Conservation (phyloP, 2,329 filamentous ascomycete species). For the Talaromyces islandicus region DNA sequence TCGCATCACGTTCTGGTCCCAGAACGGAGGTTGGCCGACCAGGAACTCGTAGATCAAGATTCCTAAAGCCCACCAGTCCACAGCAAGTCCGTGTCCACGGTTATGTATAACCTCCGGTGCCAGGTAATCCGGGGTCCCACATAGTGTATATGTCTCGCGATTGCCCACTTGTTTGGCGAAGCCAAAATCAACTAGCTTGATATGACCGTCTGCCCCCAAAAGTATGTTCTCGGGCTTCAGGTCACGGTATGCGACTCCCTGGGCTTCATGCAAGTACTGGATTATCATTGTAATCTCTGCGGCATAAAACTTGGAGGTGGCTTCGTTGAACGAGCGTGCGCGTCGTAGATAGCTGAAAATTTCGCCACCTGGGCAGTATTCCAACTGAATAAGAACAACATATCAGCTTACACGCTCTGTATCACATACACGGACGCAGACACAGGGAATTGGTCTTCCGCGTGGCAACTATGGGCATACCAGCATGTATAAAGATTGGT, state of each 20-base stretch:
- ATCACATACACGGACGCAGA: not conserved
- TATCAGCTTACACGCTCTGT: not conserved
- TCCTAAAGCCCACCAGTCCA: constrained; percentile 65
- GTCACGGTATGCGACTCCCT: constrained; percentile 62
- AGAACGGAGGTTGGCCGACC: constrained; percentile 62
- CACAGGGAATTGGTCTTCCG: not conserved
- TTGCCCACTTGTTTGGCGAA: constrained; percentile 59
- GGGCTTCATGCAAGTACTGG: constrained; percentile 57
- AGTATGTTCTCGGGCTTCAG: constrained; percentile 64
- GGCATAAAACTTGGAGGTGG: constrained; percentile 59
- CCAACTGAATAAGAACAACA: constrained; percentile 39
- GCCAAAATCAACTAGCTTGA: constrained; percentile 63
- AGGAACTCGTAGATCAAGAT: constrained; percentile 64
- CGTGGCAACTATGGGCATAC: constrained; percentile 22
- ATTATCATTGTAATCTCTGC: constrained; percentile 61
- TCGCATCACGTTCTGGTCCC: constrained; percentile 64
- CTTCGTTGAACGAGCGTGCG: constrained; percentile 57
- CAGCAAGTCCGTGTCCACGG: constrained; percentile 58
- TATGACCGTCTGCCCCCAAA: constrained; percentile 58
- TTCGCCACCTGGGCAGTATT: constrained; percentile 63
- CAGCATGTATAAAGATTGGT: constrained; percentile 52
- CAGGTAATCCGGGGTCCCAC: constrained; percentile 62
- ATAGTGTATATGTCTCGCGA: constrained; percentile 59
- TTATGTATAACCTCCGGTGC: constrained; percentile 63
- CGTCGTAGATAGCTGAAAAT: constrained; percentile 61